Base-by-base conservation (phyloP, 169 alveolate species). In the Theileria equi region DNA sequence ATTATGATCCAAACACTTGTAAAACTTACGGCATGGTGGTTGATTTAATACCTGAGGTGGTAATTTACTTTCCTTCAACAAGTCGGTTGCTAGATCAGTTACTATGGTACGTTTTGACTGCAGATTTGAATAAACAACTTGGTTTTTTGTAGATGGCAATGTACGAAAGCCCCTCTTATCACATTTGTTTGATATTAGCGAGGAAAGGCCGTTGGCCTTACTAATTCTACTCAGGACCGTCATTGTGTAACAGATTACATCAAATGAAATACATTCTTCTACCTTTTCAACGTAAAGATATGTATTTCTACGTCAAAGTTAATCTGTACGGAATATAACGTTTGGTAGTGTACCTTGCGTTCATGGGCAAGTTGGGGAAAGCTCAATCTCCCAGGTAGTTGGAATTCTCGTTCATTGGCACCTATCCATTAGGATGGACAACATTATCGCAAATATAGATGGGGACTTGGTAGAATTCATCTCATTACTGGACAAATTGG, bases 21-120 rank as follows among this genome's bases (percentile, higher is more conserved):
- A 17, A 6, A 17, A 61, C 69, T 6, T 73, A 73, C 83, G 73
- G 32, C 83, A 73, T 25, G 83, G 83, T 19, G 83, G 73, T 38
- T 73, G 83, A 26, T 73, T 73, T 2, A 49, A 16, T 23, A 41
- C 70, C 47, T 62, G 43, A 19, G 79, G 58, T 50, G 45, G 48
- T 6, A 73, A 5, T 31, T 59, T 73, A 57, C 71, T 50, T 38
- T 73, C 45, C 62, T 73, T 73, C 17, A 73, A 35, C 34, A 73
- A 53, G 10, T 73, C 78, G 43, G 59, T 34, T 10, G 83, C 83
- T 26, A 32, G 31, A 7, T 74, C 58, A 17, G 67, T 57, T 38
- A 41, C 32, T 25, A 13, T n/a, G 38, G 34, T 57, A 34, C 67
- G 25, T 57, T 57, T 57, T 36, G 28, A 32, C 4, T 25, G 21